A percentile compares a stretch with the other conserved stretches of the same genome.
phyloP scores from a whole-genome alignment of 805 yeast species.

The Candida gorgasii region DNA sequence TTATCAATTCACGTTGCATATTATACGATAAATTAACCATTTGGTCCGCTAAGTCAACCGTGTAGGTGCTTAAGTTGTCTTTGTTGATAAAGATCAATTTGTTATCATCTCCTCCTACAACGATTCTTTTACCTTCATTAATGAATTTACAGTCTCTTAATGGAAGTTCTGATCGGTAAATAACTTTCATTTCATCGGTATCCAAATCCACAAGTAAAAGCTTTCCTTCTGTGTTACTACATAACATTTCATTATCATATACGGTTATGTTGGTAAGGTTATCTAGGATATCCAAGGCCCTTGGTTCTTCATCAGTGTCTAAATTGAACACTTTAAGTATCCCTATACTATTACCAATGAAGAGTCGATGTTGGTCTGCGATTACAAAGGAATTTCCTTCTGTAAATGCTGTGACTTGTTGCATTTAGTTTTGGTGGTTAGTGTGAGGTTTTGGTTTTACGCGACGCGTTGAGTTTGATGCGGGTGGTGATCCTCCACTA shows the following conservation, averaged over 20 bases:
- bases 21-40: conserved; percentile 57
- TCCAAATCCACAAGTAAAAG: conserved; percentile 41
- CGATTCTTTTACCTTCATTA: conserved; percentile 58
- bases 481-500: too few relatives aligned
- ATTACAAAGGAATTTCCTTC: conserved; percentile 42
- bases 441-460: background rate
- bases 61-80: conserved; percentile 28
- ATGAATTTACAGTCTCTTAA: conserved; percentile 56
- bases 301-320: conserved; percentile 58
- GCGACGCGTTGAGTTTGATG: conserved; percentile 14
- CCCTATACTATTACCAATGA: conserved; percentile 57
- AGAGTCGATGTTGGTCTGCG: conserved; percentile 30
- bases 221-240: conserved; percentile 46
- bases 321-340: conserved; percentile 52
- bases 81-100: conserved; percentile 42
- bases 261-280: conserved; percentile 44
- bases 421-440: conserved; percentile 9
- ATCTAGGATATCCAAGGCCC: conserved; percentile 51
- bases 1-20: conserved; percentile 53
- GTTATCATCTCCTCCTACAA: conserved; percentile 69
- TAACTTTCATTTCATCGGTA: conserved; percentile 26
- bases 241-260: conserved; percentile 20
- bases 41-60: conserved; percentile 52
- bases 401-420: conserved; percentile 31
- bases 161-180: conserved; percentile 48